These are phyloP conservation scores for Durotheca rogersii DNA, from an alignment of 495 filamentous ascomycete genomes.

Conservation along the genomic window DNA sequence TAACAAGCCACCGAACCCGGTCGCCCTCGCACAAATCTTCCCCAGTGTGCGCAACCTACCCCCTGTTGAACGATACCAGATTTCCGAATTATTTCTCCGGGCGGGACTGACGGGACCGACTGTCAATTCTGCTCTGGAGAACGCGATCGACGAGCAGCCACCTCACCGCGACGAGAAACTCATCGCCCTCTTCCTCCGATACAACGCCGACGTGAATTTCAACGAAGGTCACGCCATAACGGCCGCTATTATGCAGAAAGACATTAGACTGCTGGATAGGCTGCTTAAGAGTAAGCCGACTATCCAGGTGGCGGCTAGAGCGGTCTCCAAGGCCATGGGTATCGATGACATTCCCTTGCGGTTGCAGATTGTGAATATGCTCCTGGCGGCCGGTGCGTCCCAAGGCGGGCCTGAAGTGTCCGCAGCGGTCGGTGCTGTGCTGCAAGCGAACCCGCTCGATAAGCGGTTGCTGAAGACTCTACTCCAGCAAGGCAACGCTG, in stretches of 20 bases:
- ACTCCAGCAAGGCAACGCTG: constrained; percentile 44
- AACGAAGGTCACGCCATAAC: constrained; percentile 46
- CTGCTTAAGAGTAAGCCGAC: constrained; percentile 42
- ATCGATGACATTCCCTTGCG: constrained; percentile 32
- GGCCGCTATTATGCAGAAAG: constrained; percentile 41
- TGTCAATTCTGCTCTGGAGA: constrained; percentile 43
- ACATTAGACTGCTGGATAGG: constrained; percentile 40
- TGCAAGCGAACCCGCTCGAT: constrained; percentile 40
- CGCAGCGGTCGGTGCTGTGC: constrained; percentile 34
- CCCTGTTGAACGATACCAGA: constrained; percentile 38
- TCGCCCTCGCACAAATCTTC: constrained; percentile 44
- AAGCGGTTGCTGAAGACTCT: constrained; percentile 40
- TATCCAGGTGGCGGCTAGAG: constrained; percentile 38
- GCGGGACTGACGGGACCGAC: constrained; percentile 39
- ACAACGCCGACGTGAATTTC: constrained; percentile 48
- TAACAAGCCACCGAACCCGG: constrained; percentile 37
- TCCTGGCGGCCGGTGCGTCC: constrained; percentile 42
- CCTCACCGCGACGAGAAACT: constrained; percentile 44
- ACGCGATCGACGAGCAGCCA: constrained; percentile 45
- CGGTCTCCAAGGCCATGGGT: constrained; percentile 42
- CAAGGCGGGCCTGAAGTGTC: constrained; percentile 38
- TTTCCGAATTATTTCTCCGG: constrained; percentile 43
- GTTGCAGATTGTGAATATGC: constrained; percentile 42
- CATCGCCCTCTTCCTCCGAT: constrained; percentile 44
- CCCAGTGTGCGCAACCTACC: constrained; percentile 37